Percentiles rank a stretch among this genome's conserved stretches.
These are phyloP conservation scores for Linnemannia schmuckeri DNA, from an alignment of 192 early-diverging fungal species.

Conservation along the genomic window DNA sequence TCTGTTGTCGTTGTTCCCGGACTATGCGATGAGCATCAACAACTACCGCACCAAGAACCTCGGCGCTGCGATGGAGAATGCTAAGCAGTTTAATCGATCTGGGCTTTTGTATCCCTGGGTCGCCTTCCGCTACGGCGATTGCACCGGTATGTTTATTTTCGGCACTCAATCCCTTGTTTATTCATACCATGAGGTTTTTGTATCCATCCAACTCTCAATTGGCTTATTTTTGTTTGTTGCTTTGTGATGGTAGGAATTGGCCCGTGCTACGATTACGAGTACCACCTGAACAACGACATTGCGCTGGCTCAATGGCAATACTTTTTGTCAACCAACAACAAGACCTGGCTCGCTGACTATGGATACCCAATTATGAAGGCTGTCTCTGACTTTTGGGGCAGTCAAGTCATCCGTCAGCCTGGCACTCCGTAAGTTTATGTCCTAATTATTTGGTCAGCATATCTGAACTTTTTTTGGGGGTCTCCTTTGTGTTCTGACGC, in stretches of 20 bases:
- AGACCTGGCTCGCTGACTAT: constrained; percentile 50
- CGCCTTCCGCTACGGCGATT: constrained; percentile 45
- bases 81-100: constrained; percentile 33
- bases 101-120: constrained; percentile 55
- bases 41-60: constrained; percentile 54
- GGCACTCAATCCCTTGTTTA: background rate
- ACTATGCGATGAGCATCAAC: constrained; percentile 56
- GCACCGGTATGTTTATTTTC: constrained; percentile 29
- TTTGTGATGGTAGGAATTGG: constrained; percentile 38
- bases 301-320: constrained; percentile 56
- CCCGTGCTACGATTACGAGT: constrained; percentile 57
- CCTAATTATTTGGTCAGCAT: background rate
- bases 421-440: constrained; percentile 31
- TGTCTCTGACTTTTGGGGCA: constrained; percentile 54
- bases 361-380: constrained; percentile 54
- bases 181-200: background rate
- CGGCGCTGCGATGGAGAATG: constrained; percentile 46
- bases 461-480: background rate
- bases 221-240: background rate
- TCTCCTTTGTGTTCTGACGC: background rate
- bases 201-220: background rate
- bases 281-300: constrained; percentile 57
- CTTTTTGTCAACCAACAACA: constrained; percentile 34
- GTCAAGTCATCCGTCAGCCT: constrained; percentile 44
- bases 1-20: constrained; percentile 48